Evolutionary conservation across 2,329 filamentous ascomycete species (phyloP).

Genomic region (Colletotrichum navitas): DNA sequence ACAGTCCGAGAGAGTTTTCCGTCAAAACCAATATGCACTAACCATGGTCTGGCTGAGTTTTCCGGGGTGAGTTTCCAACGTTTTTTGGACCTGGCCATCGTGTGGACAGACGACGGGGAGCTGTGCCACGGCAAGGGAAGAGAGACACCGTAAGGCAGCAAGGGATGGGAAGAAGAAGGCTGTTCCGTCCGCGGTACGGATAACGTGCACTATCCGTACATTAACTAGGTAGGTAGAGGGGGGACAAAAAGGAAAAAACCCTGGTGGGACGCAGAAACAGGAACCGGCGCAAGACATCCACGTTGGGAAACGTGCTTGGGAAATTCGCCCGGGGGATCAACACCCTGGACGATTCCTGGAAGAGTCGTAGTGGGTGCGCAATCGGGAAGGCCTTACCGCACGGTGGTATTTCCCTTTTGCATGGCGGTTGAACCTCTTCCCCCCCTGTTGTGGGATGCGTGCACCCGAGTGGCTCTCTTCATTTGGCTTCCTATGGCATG

Average conservation of each 20-base stretch:
- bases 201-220: background rate
- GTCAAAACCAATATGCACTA: slow-evolving; percentile 24
- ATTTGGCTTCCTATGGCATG: background rate
- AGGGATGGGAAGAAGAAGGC: background rate
- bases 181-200: background rate
- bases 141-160: background rate
- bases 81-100: background rate
- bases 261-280: background rate
- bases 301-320: slow-evolving; percentile 17
- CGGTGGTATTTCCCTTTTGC: slow-evolving; percentile 28
- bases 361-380: slow-evolving; percentile 26
- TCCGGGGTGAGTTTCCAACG: background rate
- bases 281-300: slow-evolving; percentile 14
- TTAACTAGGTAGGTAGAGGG: background rate
- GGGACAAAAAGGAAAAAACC: background rate
- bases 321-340: background rate
- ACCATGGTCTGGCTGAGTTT: background rate
- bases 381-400: slow-evolving; percentile 12
- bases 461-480: slow-evolving; percentile 24
- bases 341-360: slow-evolving; percentile 15
- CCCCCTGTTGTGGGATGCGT: slow-evolving; percentile 18
- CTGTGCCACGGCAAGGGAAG: background rate
- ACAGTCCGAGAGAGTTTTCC: slow-evolving; percentile 18
- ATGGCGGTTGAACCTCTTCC: slow-evolving; percentile 7
- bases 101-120: background rate